Conservation (phyloP, 2,329 filamentous ascomycete genomes). For the Didymella sp. region DNA sequence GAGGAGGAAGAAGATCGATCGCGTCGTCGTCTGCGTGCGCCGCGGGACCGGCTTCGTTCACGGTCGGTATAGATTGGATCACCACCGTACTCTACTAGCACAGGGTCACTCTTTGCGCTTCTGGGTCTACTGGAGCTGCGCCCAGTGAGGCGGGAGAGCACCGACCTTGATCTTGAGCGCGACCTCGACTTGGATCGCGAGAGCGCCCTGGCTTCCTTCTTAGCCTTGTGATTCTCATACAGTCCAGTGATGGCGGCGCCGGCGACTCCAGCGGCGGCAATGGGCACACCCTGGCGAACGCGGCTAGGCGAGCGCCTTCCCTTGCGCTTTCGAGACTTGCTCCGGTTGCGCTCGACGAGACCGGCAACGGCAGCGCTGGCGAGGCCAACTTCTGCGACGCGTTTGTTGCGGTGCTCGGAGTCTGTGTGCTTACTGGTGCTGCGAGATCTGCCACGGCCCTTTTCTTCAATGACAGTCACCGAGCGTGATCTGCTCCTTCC, state of each 20-base stretch:
- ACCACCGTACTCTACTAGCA: constrained; percentile 69
- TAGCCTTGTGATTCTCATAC: constrained; percentile 68
- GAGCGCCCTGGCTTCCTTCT: constrained; percentile 62
- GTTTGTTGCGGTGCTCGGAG: constrained; percentile 62
- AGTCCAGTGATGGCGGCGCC: constrained; percentile 67
- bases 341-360: constrained; percentile 64
- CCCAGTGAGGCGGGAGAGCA: constrained; percentile 51
- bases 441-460: constrained; percentile 44
- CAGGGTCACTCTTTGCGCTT: constrained; percentile 56
- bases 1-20: constrained; percentile 53
- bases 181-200: constrained; percentile 50
- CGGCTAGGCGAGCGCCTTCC: constrained; percentile 63
- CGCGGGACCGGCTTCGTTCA: constrained; percentile 38
- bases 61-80: constrained; percentile 65
- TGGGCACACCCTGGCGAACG: constrained; percentile 63
- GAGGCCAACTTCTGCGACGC: constrained; percentile 67
- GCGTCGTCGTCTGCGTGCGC: constrained; percentile 50
- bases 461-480: constrained; percentile 40
- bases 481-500: constrained; percentile 43
- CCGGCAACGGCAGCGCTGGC: constrained; percentile 68
- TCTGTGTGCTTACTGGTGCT: constrained; percentile 54
- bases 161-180: constrained; percentile 55
- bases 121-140: constrained; percentile 48
- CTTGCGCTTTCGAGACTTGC: constrained; percentile 62
- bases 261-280: constrained; percentile 66